phyloP scores from a whole-genome alignment of 768 basidiomycete genomes.

The Suillus sp. region DNA sequence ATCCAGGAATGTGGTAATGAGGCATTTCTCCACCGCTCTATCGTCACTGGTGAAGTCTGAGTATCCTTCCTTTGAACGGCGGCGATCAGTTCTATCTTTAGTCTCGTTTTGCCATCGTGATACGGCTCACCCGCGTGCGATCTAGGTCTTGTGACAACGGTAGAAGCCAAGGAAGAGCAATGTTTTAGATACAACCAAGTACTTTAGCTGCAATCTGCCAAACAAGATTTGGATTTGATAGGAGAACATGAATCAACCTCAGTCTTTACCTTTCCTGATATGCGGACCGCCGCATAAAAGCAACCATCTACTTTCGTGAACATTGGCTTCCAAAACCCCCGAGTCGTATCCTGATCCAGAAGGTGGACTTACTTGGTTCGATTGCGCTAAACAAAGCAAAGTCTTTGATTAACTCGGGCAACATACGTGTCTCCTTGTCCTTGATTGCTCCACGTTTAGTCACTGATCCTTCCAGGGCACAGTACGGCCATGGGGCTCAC shows the following conservation, averaged over 20 bases:
- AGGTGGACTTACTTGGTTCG: constrained; percentile 96
- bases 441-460: background rate
- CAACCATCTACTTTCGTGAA: constrained; percentile 55
- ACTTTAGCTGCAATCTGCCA: constrained; percentile 53
- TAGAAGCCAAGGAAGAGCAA: constrained; percentile 24
- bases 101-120: constrained; percentile 39
- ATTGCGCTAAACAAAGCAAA: constrained; percentile 87
- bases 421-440: constrained; percentile 32
- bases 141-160: constrained; percentile 22
- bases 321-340: constrained; percentile 39
- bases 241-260: background rate
- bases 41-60: constrained; percentile 28
- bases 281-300: constrained; percentile 94
- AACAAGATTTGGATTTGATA: constrained; percentile 9
- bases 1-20: constrained; percentile 19
- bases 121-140: constrained; percentile 31
- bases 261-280: constrained; percentile 73
- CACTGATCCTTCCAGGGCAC: background rate
- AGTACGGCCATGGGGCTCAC: background rate
- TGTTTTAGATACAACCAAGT: constrained; percentile 27
- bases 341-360: constrained; percentile 90
- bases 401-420: constrained; percentile 91
- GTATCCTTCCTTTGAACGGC: constrained; percentile 25
- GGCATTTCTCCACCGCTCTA: constrained; percentile 21
- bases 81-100: constrained; percentile 27